These are phyloP conservation scores for Thraustotheca clavata DNA, from an alignment of 352 stramenopile species.

Conservation along the genomic window DNA sequence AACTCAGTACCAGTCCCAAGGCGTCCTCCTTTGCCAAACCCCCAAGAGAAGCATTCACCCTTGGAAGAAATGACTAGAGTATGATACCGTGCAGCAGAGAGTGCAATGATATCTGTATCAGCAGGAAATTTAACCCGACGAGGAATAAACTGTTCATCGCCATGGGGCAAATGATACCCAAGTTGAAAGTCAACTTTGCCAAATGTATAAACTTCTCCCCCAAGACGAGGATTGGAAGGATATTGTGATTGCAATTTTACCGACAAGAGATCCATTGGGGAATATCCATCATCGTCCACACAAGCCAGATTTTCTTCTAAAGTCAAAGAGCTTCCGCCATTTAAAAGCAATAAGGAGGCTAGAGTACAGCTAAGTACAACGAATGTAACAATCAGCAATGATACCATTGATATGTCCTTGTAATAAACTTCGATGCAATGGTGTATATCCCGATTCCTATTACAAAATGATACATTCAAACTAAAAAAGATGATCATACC, in stretches of 20 bases:
- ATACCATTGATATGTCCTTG: constrained; percentile 57
- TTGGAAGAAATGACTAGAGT: constrained; percentile 53
- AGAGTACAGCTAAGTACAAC: constrained; percentile 3
- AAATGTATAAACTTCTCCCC: constrained; percentile 68
- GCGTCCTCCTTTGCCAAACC: constrained; percentile 71
- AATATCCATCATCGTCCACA: constrained; percentile 42
- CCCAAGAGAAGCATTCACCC: constrained; percentile 71
- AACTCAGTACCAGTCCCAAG: constrained; percentile 69
- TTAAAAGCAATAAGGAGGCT: constrained; percentile 60
- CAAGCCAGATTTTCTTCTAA: background rate
- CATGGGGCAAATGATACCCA: constrained; percentile 74
- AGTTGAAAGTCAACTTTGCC: constrained; percentile 81
- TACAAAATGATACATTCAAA: background rate
- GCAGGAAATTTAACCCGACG: constrained; percentile 51
- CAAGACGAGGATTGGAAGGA: constrained; percentile 1
- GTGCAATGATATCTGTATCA: constrained; percentile 41
- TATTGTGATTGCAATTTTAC: constrained; percentile 14
- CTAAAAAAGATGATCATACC: constrained; percentile 31
- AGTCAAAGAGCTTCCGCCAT: constrained; percentile 1
- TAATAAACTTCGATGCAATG: constrained; percentile 65
- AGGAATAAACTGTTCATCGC: constrained; percentile 57
- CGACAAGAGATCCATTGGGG: constrained; percentile 58
- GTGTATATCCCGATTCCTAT: constrained; percentile 79
- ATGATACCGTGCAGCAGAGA: constrained; percentile 76
- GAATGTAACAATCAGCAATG: constrained; percentile 18